Percentiles rank a stretch among this genome's conserved stretches.
phyloP scores from a whole-genome alignment of 257 asterid genomes.

The Jacaranda copaia region DNA sequence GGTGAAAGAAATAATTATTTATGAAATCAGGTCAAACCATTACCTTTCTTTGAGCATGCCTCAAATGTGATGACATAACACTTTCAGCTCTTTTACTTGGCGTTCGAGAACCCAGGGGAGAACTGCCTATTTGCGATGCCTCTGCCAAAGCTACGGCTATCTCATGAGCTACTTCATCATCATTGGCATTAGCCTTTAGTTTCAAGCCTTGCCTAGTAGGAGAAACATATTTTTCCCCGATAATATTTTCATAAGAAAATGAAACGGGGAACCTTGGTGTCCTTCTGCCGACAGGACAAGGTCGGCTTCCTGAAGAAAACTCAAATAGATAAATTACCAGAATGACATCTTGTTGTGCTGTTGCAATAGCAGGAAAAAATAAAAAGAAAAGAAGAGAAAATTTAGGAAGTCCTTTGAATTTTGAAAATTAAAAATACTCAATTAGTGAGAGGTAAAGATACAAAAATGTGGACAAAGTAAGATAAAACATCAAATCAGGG shows the following conservation, averaged over 20 bases:
- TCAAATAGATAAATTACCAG: slow-evolving; percentile 36
- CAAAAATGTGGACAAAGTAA: background rate
- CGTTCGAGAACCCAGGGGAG: slow-evolving; percentile 77
- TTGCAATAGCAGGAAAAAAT: slow-evolving; percentile 16
- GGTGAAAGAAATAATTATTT: background rate
- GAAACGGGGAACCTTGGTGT: slow-evolving; percentile 91
- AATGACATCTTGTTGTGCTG: slow-evolving; percentile 28
- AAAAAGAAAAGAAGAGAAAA: background rate
- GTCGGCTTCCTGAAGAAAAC: slow-evolving; percentile 68
- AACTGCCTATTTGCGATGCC: slow-evolving; percentile 85
- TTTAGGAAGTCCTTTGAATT: slow-evolving; percentile 2
- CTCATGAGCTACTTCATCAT: slow-evolving; percentile 82
- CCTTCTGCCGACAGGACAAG: slow-evolving; percentile 92
- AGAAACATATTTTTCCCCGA: slow-evolving; percentile 60
- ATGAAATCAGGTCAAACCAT: slow-evolving; percentile 27
- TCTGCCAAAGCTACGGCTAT: slow-evolving; percentile 88
- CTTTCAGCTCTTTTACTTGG: slow-evolving; percentile 73
- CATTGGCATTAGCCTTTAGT: slow-evolving; percentile 63
- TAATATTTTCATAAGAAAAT: slow-evolving; percentile 57
- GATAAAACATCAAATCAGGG: slow-evolving; percentile 27
- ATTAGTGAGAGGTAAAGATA: slow-evolving; percentile 12
- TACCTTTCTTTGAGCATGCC: slow-evolving; percentile 71
- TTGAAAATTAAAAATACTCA: background rate
- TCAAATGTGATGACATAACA: slow-evolving; percentile 62
- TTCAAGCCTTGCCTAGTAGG: slow-evolving; percentile 69